A percentile compares a stretch with the other conserved stretches of the same genome.
Evolutionary conservation across 805 yeast genomes (phyloP).

Genomic region (Hermanozyma aechmeae): DNA sequence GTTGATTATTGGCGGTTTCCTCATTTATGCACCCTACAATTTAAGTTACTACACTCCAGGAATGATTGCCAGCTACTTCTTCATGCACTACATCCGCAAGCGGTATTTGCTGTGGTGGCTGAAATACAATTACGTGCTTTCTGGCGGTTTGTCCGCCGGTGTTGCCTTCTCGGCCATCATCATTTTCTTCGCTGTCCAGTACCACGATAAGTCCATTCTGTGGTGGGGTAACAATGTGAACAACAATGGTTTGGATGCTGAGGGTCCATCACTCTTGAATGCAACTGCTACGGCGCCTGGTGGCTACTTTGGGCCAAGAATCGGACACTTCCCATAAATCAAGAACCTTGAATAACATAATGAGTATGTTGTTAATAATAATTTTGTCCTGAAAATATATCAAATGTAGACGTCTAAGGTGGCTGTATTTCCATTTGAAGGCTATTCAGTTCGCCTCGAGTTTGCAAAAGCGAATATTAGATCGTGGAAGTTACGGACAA

Average conservation of each 20-base stretch:
- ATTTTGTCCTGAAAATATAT: too few relatives aligned
- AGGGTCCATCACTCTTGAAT: constrained; percentile 6
- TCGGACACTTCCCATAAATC: constrained; percentile 17
- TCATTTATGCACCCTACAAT: constrained; percentile 24
- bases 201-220: constrained; percentile 16
- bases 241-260: constrained; percentile 27
- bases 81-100: constrained; percentile 21
- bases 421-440: too few relatives aligned
- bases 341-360: too few relatives aligned
- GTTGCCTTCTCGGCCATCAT: constrained; percentile 25
- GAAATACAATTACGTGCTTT: constrained; percentile 24
- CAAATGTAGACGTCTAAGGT: too few relatives aligned
- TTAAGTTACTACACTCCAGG: constrained; percentile 21
- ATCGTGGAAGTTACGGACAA: too few relatives aligned
- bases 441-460: too few relatives aligned
- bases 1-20: constrained; percentile 22
- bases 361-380: too few relatives aligned
- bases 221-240: constrained; percentile 20
- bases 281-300: constrained; percentile 15
- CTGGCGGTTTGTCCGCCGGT: constrained; percentile 23
- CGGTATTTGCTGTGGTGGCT: constrained; percentile 24
- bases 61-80: constrained; percentile 15
- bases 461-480: too few relatives aligned
- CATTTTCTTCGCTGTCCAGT: constrained; percentile 29
- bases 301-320: constrained; percentile 30